Base-by-base conservation (phyloP, 2,329 filamentous ascomycete genomes). In the Verticillium longisporum region DNA sequence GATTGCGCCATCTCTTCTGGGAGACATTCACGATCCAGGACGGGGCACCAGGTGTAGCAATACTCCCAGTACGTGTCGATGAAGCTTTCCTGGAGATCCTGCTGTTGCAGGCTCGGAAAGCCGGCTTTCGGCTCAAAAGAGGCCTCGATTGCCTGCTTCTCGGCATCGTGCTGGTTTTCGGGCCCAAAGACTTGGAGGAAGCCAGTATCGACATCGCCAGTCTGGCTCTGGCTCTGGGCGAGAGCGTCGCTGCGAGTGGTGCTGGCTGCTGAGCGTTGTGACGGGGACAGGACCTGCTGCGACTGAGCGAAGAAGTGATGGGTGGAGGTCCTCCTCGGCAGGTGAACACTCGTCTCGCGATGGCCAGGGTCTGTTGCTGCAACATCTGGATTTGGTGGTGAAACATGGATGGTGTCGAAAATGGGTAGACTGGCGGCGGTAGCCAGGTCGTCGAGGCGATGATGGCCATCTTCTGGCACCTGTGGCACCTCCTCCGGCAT, bases 11-110 rank as follows among this genome's bases (percentile, higher is more conserved):
- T 61, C 6, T 76, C 75, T 1, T 66, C 66, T 1, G 62, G 45
- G 1, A 77, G 62, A 1, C 65, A 70, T 1, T 70, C 64, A 1
- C 66, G 65, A 53, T 78, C 74, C 1, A 78, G 66, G 0, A 78
- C 72, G 1, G 76, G 76, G 61, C 75, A 78, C 74, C 75, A 78
- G 1, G 75, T 61, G 53, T 77, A 77, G 58, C 73, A 76, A 60
- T 76, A 77, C 57, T 77, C 73, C 34, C 71, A 74, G 34, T 78
- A 78, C 0, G 76, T 78, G 37, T 78, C 76, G 3, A 71, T 69
- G 61, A 77, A 78, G 33, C 71, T 76, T 55, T 77, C 71, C 54
- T 74, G 72, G 0, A 78, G 68, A 6, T 72, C 71, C 32, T 66
- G 66, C 33, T 67, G 66, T 7, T 64, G 66, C 0, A 62, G 59